Evolutionary conservation across 805 yeast species (phyloP).

Genomic region (Starmera dryadoides): DNA sequence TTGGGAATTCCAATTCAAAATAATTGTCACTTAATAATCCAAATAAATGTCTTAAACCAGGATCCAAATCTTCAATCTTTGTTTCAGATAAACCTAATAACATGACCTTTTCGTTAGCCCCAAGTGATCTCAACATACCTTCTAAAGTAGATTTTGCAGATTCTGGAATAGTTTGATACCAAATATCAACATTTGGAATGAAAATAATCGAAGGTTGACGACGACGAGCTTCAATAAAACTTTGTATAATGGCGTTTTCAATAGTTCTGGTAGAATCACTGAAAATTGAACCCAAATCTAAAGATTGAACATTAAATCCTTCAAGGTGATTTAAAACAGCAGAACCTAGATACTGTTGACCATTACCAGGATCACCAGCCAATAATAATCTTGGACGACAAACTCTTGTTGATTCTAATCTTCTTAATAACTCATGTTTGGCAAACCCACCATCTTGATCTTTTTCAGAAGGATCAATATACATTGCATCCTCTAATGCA

Average conservation of each 20-base stretch:
- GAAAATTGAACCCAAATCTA: slow-evolving; percentile 72
- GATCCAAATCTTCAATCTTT: slow-evolving; percentile 30
- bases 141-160: slow-evolving; percentile 67
- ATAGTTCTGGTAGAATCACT: slow-evolving; percentile 76
- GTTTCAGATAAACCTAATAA: slow-evolving; percentile 65
- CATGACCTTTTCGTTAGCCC: slow-evolving; percentile 66
- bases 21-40: slow-evolving; percentile 46
- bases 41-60: slow-evolving; percentile 47
- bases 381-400: slow-evolving; percentile 78
- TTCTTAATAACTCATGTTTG: slow-evolving; percentile 52
- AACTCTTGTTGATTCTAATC: slow-evolving; percentile 50
- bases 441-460: slow-evolving; percentile 62
- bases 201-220: slow-evolving; percentile 83
- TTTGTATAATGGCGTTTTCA: slow-evolving; percentile 77
- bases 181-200: slow-evolving; percentile 76
- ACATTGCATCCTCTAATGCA: slow-evolving; percentile 62
- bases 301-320: slow-evolving; percentile 81
- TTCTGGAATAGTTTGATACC: slow-evolving; percentile 61
- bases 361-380: slow-evolving; percentile 70
- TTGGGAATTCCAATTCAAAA: slow-evolving; percentile 38
- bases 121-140: slow-evolving; percentile 59
- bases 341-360: slow-evolving; percentile 78
- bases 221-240: slow-evolving; percentile 79
- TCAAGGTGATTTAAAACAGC: slow-evolving; percentile 80
- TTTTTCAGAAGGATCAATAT: slow-evolving; percentile 46